Percentiles rank a stretch among this genome's conserved stretches.
These are phyloP conservation scores for Kwoniella europaea DNA, from an alignment of 768 basidiomycete species.

Conservation along the genomic window DNA sequence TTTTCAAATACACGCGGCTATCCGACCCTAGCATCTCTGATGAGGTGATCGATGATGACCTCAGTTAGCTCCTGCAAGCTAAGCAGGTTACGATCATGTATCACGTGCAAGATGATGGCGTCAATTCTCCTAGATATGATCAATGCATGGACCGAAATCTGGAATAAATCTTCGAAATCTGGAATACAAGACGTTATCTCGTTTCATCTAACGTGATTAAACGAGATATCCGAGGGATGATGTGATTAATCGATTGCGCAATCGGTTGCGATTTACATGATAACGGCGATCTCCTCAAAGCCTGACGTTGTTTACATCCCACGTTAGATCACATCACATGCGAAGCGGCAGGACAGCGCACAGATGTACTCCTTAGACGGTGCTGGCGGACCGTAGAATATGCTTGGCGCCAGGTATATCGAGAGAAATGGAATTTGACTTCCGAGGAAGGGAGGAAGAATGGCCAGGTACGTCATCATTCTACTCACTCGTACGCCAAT, in stretches of 20 bases:
- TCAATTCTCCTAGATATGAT: constrained; percentile 9
- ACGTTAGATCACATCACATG: not conserved
- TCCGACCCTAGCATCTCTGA: not conserved
- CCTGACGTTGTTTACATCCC: not conserved
- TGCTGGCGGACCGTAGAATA: too few species aligned
- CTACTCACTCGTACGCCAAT: too few species aligned
- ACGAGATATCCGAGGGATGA: not conserved
- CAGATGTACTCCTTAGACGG: too few species aligned
- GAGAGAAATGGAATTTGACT: too few species aligned
- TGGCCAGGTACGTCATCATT: too few species aligned
- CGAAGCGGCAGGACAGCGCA: too few species aligned
- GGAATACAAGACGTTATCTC: not conserved
- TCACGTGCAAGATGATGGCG: not conserved
- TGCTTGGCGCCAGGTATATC: too few species aligned
- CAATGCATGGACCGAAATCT: not conserved
- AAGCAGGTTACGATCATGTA: not conserved
- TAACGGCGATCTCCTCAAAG: not conserved
- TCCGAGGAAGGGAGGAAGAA: too few species aligned
- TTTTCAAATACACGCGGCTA: not conserved
- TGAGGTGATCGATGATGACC: not conserved
- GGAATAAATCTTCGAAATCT: constrained; percentile 5
- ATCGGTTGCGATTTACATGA: not conserved
- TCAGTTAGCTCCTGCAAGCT: not conserved
- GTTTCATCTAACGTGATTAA: constrained; percentile 1
- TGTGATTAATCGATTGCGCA: not conserved